Base-by-base conservation (phyloP, 2,329 filamentous ascomycete species). In the Mycogone perniciosa region DNA sequence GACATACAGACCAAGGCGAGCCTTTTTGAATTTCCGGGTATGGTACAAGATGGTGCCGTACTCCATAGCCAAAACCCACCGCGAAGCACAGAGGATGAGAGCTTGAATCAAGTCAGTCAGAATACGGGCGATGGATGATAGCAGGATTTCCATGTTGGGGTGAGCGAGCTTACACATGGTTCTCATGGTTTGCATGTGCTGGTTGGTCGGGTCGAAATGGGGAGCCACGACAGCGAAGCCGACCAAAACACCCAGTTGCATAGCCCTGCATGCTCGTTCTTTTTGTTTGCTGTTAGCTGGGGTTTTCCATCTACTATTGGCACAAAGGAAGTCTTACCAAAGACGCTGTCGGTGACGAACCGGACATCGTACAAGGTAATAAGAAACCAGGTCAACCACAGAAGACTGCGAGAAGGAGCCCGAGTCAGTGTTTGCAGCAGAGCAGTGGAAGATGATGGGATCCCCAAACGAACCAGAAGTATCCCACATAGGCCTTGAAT, bases 341-440 rank as follows among this genome's bases (percentile, higher is more conserved):
- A 83, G 33, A 86, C 70, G 37, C 77, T 82, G 63, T 87, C 83
- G 27, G 79, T 73, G 1, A 79, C 76, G 61, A 84, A 86, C 0
- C 83, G 80, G 34, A 86, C 77, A 63, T 87, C 84, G 62, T 82
- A 85, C 1, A 86, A 67, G 6, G 76, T 76, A 27, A 81, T 77
- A 53, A 83, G 72, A 34, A 85, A 74, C 84, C 84, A 86, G n/a
- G 80, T 85, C 52, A 84, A 77, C 83, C 82, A 86, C 5, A 86
- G 68, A 13, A 86, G 70, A 26, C 76, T 72, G 11, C 2, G 11
- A 6, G 39, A 20, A 34, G n/a, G 20, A 2, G 6, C 11, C 7
- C 41, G 20, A 45, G 31, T 13, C 27, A 37, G n/a, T 9, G 1
- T 26, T 26, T 13, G 6, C 7, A 30, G 26, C n/a, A 47, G 33